phyloP scores from a whole-genome alignment of 768 basidiomycete genomes.

The Lactarius evosmus region DNA sequence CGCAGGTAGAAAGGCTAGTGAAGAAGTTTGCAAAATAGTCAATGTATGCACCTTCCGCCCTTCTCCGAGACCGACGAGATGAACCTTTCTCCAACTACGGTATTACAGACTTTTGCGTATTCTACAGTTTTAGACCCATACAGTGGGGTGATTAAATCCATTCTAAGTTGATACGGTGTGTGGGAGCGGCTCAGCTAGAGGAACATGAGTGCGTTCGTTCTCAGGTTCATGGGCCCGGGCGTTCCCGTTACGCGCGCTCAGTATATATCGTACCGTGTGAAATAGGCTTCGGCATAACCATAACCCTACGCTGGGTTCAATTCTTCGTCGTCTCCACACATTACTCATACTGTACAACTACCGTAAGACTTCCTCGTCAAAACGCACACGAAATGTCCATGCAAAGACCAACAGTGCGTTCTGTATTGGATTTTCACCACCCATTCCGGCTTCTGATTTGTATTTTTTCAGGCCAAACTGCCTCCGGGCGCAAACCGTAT shows the following conservation, averaged over 20 bases:
- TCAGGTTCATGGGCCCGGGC: no score
- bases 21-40: slow-evolving; percentile 36
- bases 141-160: not conserved
- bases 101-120: not conserved
- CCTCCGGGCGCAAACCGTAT: slow-evolving; percentile 90
- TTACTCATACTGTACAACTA: not conserved
- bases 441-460: not conserved
- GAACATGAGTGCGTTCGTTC: no score
- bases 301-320: not conserved
- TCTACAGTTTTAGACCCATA: not conserved
- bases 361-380: not conserved
- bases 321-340: no score
- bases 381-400: slow-evolving; percentile 50
- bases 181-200: not conserved
- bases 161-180: not conserved
- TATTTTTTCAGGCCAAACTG: slow-evolving; percentile 62
- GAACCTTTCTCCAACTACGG: not conserved
- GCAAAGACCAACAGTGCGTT: slow-evolving; percentile 64
- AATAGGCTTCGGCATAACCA: not conserved
- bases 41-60: slow-evolving; percentile 13
- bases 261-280: no score
- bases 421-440: slow-evolving; percentile 1
- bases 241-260: no score
- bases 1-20: slow-evolving; percentile 56
- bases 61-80: not conserved